Evolutionary conservation across 306 rosid genomes (phyloP).

Genomic region (Cucumis hystrix): DNA sequence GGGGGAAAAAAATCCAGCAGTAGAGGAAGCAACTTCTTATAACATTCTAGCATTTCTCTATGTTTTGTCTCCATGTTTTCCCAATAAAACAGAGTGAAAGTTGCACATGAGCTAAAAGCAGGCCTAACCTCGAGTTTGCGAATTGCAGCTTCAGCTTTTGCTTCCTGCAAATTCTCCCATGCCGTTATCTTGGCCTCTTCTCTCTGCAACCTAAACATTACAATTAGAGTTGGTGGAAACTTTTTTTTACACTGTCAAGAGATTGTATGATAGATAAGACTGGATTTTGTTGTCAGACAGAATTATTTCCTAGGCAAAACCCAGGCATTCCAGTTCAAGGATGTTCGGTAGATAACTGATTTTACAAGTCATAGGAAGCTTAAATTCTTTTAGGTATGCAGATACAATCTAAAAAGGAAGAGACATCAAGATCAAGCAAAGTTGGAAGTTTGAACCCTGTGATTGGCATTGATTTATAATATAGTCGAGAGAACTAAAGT

Average conservation of each 20-base stretch:
- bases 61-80: background rate
- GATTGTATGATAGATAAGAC: background rate
- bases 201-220: constrained; percentile 39
- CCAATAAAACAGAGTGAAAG: background rate
- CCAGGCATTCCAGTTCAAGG: background rate
- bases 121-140: constrained; percentile 65
- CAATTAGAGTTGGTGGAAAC: background rate
- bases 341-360: background rate
- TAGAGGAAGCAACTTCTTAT: background rate
- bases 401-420: background rate
- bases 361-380: background rate
- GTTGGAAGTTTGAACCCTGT: background rate
- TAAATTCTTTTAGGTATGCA: background rate
- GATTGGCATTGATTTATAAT: background rate
- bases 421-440: background rate
- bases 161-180: constrained; percentile 85
- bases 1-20: background rate
- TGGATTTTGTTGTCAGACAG: no score
- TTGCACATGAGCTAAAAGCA: background rate
- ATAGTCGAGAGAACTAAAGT: background rate
- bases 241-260: background rate
- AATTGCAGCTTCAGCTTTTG: constrained; percentile 79
- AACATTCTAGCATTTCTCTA: background rate
- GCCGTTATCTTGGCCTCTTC: constrained; percentile 84
- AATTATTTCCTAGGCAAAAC: background rate